Evolutionary conservation across 208 protist genomes (phyloP).

Genomic region (Trypanosoma grayi): DNA sequence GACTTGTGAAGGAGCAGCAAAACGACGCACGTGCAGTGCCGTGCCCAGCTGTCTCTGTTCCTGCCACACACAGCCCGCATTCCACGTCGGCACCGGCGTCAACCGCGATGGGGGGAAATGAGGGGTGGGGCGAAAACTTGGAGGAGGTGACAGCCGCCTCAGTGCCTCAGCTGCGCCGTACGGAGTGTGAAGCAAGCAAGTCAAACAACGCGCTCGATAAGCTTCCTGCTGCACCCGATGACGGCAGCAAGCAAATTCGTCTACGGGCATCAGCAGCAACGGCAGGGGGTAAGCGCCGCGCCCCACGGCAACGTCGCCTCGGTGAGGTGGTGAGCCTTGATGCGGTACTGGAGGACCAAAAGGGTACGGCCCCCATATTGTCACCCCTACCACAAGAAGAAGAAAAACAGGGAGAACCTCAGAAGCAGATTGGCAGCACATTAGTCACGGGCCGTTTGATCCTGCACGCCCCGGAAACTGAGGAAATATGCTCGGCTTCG

Average conservation of each 20-base stretch:
- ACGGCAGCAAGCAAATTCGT: neutral
- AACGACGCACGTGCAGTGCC: too few relatives aligned
- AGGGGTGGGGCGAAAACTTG: slow-evolving; percentile 10
- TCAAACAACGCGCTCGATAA: neutral
- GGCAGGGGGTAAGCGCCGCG: slow-evolving; percentile 7
- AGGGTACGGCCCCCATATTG: too few relatives aligned
- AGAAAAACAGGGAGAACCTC: neutral
- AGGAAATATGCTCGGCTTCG: neutral
- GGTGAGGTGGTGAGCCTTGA: slow-evolving; percentile 19
- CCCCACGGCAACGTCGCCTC: slow-evolving; percentile 10
- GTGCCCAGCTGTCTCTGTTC: too few relatives aligned
- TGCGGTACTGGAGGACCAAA: neutral
- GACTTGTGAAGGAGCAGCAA: too few relatives aligned
- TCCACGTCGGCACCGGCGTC: neutral
- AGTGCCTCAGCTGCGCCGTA: neutral
- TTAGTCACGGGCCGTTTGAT: too few relatives aligned
- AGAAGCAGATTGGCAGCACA: neutral
- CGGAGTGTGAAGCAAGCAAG: neutral
- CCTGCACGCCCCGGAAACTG: too few relatives aligned
- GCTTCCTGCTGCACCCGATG: neutral
- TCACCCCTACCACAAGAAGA: too few relatives aligned
- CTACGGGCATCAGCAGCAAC: neutral
- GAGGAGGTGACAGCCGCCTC: neutral
- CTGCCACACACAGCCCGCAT: too few relatives aligned
- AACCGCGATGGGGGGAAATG: neutral